Conservation (phyloP, 2,329 filamentous ascomycete species). For the Stenocarpella maydis region DNA sequence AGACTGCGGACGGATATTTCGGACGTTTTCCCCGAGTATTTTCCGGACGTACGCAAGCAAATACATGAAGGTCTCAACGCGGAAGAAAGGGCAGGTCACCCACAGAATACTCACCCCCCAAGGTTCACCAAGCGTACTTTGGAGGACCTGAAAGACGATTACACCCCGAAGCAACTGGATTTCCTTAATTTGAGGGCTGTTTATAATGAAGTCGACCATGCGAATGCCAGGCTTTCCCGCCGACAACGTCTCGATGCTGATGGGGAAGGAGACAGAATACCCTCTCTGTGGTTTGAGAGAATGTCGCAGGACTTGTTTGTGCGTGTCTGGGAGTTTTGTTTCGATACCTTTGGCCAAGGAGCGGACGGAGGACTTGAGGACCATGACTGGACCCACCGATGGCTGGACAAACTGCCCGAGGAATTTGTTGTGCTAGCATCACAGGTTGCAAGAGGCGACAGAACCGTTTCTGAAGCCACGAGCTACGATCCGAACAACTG, state of each 20-base stretch:
- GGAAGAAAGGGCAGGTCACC: not conserved
- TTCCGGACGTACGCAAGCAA: conserved; percentile 24
- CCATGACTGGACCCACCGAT: conserved; percentile 28
- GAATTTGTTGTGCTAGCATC: conserved; percentile 33
- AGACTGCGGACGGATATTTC: conserved; percentile 27
- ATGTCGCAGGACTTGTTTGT: conserved; percentile 29
- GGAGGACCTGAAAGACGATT: conserved; percentile 8
- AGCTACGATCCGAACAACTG: conserved; percentile 22
- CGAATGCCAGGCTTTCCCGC: conserved; percentile 9
- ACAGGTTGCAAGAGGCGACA: conserved; percentile 33
- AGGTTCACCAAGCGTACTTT: conserved; percentile 19
- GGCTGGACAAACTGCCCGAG: conserved; percentile 24
- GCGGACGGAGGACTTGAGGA: not conserved
- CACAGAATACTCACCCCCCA: not conserved
- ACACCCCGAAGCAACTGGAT: conserved; percentile 5
- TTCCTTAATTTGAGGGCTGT: conserved; percentile 18
- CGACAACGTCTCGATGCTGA: not conserved
- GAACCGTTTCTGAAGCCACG: not conserved
- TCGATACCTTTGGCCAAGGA: conserved; percentile 24
- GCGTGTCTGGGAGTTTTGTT: conserved; percentile 32
- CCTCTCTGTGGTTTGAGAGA: conserved; percentile 32
- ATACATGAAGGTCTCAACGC: not conserved
- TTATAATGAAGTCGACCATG: not conserved
- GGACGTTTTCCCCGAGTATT: conserved; percentile 11
- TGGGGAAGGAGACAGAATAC: conserved; percentile 27